A percentile compares a stretch with the other conserved stretches of the same genome.
phyloP scores from a whole-genome alignment of 495 filamentous ascomycete genomes.

The Trichoderma gamsii region DNA sequence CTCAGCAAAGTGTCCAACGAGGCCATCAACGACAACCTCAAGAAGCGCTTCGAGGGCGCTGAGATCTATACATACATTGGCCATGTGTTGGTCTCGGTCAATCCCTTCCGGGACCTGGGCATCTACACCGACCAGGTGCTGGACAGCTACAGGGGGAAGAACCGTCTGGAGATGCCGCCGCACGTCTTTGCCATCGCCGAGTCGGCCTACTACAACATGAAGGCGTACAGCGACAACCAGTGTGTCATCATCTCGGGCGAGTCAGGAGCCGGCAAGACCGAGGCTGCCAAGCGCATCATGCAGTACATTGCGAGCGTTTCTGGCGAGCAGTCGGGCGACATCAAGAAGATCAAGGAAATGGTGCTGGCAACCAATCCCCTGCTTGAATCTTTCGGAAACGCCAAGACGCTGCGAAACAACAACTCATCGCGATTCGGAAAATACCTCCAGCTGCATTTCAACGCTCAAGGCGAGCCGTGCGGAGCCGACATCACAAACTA shows the following conservation, averaged over 20 bases:
- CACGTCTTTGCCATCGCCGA: slow-evolving; percentile 98
- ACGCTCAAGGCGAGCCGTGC: slow-evolving; percentile 82
- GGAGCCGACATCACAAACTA: slow-evolving; percentile 99
- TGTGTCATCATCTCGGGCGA: slow-evolving; percentile 99
- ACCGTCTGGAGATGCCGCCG: slow-evolving; percentile 87
- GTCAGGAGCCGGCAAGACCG: slow-evolving; percentile 98
- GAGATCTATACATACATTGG: slow-evolving; percentile 99
- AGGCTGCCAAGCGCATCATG: slow-evolving; percentile 98
- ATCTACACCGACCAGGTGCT: slow-evolving; percentile 95
- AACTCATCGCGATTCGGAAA: slow-evolving; percentile 98
- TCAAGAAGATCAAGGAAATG: slow-evolving; percentile 98
- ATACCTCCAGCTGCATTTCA: slow-evolving; percentile 97
- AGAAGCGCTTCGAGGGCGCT: slow-evolving; percentile 89
- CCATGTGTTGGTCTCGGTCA: slow-evolving; percentile 98
- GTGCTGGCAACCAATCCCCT: slow-evolving; percentile 96
- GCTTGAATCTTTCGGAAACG: slow-evolving; percentile 96
- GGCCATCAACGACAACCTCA: slow-evolving; percentile 97
- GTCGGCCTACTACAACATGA: slow-evolving; percentile 98
- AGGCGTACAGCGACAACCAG: slow-evolving; percentile 97
- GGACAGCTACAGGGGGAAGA: slow-evolving; percentile 89
- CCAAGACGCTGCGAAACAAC: slow-evolving; percentile 96
- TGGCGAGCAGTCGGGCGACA: slow-evolving; percentile 80
- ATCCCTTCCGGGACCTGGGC: slow-evolving; percentile 95
- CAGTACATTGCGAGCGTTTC: slow-evolving; percentile 98
- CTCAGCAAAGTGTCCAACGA: slow-evolving; percentile 98